phyloP scores from a whole-genome alignment of 345 rosid genomes.

The Corchorus capsularis region DNA sequence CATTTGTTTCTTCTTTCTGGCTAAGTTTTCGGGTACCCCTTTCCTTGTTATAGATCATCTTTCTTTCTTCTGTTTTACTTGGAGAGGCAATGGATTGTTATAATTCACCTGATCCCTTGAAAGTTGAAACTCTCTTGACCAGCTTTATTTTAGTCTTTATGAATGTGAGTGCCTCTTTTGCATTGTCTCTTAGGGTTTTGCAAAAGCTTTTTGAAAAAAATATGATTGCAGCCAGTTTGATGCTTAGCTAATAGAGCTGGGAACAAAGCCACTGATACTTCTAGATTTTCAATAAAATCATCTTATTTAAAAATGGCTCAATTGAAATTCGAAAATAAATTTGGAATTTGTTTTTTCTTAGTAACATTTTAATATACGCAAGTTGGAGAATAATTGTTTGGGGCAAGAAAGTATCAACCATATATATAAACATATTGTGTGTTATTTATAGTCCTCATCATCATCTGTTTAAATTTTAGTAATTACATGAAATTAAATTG shows the following conservation, averaged over 20 bases:
- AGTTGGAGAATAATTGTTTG: neutral
- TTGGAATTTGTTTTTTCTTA: neutral
- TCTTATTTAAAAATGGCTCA: neutral
- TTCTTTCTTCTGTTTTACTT: too few species aligned
- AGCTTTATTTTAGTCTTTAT: neutral
- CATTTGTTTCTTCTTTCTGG: neutral
- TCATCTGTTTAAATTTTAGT: neutral
- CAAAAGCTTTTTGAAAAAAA: neutral
- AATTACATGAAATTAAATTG: neutral
- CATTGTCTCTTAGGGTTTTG: conserved; percentile 4
- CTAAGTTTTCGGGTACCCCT: neutral
- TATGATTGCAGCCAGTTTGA: neutral
- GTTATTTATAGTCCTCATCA: neutral
- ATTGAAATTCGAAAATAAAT: neutral
- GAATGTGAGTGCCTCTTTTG: neutral
- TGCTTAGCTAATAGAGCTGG: neutral
- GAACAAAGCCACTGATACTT: neutral
- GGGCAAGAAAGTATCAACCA: neutral
- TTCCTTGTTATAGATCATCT: neutral
- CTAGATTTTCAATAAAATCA: conserved; percentile 6
- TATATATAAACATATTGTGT: neutral
- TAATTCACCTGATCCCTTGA: conserved; percentile 4
- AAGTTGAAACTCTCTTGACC: neutral
- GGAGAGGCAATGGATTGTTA: neutral
- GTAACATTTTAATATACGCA: neutral